These are phyloP conservation scores for Parachaetomium inaequale DNA, from an alignment of 495 filamentous ascomycete genomes.

Conservation along the genomic window DNA sequence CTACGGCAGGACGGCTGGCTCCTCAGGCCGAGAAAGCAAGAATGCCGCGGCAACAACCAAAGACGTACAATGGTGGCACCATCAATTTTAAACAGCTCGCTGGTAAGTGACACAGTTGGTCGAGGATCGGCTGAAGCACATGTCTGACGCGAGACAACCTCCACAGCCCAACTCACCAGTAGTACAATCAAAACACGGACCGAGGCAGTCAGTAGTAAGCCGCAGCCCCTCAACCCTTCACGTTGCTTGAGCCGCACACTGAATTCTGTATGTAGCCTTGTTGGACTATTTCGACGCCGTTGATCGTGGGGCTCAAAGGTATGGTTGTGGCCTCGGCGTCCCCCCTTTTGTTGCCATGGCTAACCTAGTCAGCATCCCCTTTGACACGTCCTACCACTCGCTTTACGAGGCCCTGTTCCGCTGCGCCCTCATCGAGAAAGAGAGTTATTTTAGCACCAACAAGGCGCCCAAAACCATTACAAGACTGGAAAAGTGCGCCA, in stretches of 20 bases:
- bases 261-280: constrained; percentile 54
- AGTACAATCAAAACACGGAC: constrained; percentile 21
- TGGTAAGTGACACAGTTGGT: constrained; percentile 18
- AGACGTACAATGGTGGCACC: constrained; percentile 14
- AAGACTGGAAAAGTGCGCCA: constrained; percentile 68
- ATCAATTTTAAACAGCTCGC: constrained; percentile 29
- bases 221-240: not conserved
- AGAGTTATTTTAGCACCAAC: constrained; percentile 53
- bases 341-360: not conserved
- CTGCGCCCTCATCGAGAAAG: constrained; percentile 62
- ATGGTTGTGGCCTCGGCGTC: not conserved
- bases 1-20: not conserved
- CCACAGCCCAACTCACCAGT: constrained; percentile 16
- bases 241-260: no score
- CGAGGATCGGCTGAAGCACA: not conserved
- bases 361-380: constrained; percentile 25
- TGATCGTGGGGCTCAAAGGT: constrained; percentile 22
- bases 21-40: not conserved
- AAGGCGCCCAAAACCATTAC: constrained; percentile 46
- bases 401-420: constrained; percentile 80
- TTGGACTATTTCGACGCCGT: constrained; percentile 26
- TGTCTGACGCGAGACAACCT: constrained; percentile 6
- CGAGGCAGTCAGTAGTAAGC: constrained; percentile 37
- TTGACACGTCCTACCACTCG: constrained; percentile 71
- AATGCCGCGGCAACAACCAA: constrained; percentile 20